Conservation (phyloP, 768 basidiomycete genomes). For the Podaxis pistillaris region DNA sequence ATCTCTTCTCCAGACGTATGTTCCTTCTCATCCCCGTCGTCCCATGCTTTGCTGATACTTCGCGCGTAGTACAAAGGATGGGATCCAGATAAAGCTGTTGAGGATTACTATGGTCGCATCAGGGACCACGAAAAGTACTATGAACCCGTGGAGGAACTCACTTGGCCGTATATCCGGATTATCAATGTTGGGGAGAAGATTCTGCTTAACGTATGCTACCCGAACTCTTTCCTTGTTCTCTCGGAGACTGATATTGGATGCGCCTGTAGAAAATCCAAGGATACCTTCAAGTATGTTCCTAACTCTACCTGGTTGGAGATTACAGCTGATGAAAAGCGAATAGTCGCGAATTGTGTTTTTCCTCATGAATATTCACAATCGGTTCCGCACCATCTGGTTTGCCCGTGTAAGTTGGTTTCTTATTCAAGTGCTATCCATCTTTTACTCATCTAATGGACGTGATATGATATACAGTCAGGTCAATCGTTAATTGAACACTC, state of each 20-base stretch:
- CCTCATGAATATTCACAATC: slow-evolving; percentile 98
- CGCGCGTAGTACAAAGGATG: slow-evolving; percentile 78
- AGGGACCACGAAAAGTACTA: slow-evolving; percentile 83
- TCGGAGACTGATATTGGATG: neutral
- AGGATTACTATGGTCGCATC: slow-evolving; percentile 92
- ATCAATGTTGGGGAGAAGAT: slow-evolving; percentile 97
- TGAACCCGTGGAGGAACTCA: slow-evolving; percentile 87
- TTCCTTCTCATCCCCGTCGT: slow-evolving; percentile 16
- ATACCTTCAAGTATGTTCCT: slow-evolving; percentile 67
- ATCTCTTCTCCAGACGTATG: slow-evolving; percentile 96
- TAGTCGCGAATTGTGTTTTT: slow-evolving; percentile 97
- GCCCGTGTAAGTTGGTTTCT: slow-evolving; percentile 64
- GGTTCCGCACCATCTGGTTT: slow-evolving; percentile 92
- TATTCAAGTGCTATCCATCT: neutral
- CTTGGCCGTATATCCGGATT: slow-evolving; percentile 93
- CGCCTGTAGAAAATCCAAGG: slow-evolving; percentile 71
- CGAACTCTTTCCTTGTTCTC: neutral
- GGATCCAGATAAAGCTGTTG: slow-evolving; percentile 89
- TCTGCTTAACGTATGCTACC: slow-evolving; percentile 75
- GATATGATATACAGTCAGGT: slow-evolving; percentile 67
- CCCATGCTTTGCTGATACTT: slow-evolving; percentile 9
- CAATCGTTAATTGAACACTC: slow-evolving; percentile 98
- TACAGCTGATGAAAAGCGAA: neutral
- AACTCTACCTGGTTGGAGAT: neutral
- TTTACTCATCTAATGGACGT: neutral